These are phyloP conservation scores for Keithomyces neogunnii DNA, from an alignment of 2,329 filamentous ascomycete genomes.

Conservation along the genomic window DNA sequence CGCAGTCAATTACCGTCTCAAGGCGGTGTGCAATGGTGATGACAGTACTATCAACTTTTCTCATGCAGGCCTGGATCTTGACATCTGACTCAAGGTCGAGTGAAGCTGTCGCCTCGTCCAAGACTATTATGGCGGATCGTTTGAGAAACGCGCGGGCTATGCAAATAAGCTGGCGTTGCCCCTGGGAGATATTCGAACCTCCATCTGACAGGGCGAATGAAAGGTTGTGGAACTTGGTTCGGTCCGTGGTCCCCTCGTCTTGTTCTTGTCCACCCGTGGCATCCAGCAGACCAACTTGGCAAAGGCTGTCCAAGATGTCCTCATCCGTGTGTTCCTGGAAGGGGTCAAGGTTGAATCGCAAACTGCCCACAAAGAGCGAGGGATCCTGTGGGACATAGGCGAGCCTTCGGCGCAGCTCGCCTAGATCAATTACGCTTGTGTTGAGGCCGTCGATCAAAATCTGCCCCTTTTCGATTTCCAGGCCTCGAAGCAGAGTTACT, in stretches of 20 bases:
- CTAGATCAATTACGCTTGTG: constrained; percentile 81
- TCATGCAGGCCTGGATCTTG: constrained; percentile 93
- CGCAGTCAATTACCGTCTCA: constrained; percentile 96
- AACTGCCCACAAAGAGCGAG: constrained; percentile 86
- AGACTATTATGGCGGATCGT: constrained; percentile 84
- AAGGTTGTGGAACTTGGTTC: constrained; percentile 88
- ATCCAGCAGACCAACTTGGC: constrained; percentile 61
- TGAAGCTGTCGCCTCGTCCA: constrained; percentile 97
- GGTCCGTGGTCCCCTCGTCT: constrained; percentile 50
- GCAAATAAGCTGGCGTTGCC: constrained; percentile 89
- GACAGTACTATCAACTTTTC: constrained; percentile 86
- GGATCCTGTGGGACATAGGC: constrained; percentile 98
- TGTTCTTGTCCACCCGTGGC: constrained; percentile 25
- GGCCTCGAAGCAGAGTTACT: constrained; percentile 82
- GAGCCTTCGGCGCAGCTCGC: constrained; percentile 84
- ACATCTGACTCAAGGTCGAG: constrained; percentile 94
- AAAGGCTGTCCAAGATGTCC: constrained; percentile 77
- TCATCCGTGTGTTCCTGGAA: constrained; percentile 85
- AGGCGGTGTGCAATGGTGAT: constrained; percentile 94
- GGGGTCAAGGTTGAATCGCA: constrained; percentile 87
- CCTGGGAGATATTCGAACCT: constrained; percentile 89
- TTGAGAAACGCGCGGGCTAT: constrained; percentile 89
- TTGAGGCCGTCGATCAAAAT: constrained; percentile 90
- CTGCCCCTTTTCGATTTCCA: constrained; percentile 84
- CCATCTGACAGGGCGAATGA: constrained; percentile 79